Evolutionary conservation across 371 early-diverging fungal genomes (phyloP).

Genomic region (Apophysomyces trapeziformis): DNA sequence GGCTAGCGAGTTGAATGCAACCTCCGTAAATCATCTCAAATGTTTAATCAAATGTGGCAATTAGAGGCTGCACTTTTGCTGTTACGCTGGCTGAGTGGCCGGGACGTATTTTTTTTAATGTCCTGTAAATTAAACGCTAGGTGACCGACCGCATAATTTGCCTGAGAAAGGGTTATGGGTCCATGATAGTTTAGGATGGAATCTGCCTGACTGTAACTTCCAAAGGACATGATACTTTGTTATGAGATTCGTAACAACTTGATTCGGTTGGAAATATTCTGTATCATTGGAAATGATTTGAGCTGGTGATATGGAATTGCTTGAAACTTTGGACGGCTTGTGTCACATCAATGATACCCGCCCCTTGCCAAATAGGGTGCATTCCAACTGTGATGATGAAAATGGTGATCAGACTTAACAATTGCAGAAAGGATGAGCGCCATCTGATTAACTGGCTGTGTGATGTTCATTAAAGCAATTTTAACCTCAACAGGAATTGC

Average conservation of each 20-base stretch:
- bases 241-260: conserved; percentile 55
- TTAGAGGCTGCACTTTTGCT: conserved; percentile 46
- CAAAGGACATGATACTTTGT: conserved; percentile 47
- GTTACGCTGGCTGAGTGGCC: conserved; percentile 39
- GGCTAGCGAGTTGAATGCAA: conserved; percentile 16
- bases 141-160: conserved; percentile 26
- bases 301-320: conserved; percentile 60
- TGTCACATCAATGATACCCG: conserved; percentile 70
- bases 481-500: conserved; percentile 27
- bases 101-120: conserved; percentile 33
- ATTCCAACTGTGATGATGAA: conserved; percentile 25
- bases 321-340: conserved; percentile 54
- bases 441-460: conserved; percentile 36
- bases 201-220: conserved; percentile 43
- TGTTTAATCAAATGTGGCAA: conserved; percentile 3
- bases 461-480: conserved; percentile 34
- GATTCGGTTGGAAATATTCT: conserved; percentile 33
- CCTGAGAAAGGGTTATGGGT: neutral
- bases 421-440: neutral
- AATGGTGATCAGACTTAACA: neutral
- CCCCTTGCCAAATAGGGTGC: conserved; percentile 61
- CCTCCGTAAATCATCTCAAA: conserved; percentile 35
- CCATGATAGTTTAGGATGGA: conserved; percentile 40
- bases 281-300: conserved; percentile 70
- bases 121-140: conserved; percentile 28